These are phyloP conservation scores for Hyphodiscus hymeniophilus DNA, from an alignment of 495 filamentous ascomycete genomes.

Conservation along the genomic window DNA sequence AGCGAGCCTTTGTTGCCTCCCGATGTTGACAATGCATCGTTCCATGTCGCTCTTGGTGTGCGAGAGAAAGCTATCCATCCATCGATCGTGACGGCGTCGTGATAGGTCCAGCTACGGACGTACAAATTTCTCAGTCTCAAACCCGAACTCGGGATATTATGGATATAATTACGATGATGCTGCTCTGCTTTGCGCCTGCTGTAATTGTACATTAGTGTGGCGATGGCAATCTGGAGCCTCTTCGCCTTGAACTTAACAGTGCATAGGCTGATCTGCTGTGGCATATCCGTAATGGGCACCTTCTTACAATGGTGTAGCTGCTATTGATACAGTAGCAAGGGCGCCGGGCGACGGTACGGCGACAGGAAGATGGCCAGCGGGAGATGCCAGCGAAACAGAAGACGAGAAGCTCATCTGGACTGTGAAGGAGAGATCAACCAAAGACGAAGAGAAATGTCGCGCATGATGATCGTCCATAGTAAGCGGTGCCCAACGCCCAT, in stretches of 20 bases:
- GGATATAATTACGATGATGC: too few relatives aligned
- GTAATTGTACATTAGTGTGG: constrained; percentile 1
- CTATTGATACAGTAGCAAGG: neutral
- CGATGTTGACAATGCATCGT: too few relatives aligned
- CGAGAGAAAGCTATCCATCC: too few relatives aligned
- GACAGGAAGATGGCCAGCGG: neutral
- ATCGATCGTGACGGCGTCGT: too few relatives aligned
- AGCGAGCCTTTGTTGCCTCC: too few relatives aligned
- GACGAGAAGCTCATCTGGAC: too few relatives aligned
- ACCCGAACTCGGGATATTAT: too few relatives aligned
- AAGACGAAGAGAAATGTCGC: constrained; percentile 10
- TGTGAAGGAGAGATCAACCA: neutral
- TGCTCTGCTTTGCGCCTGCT: too few relatives aligned
- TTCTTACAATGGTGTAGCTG: constrained; percentile 17
- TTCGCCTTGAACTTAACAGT: neutral
- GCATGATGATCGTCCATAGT: constrained; percentile 3
- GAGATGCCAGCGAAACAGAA: neutral
- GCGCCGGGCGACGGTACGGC: neutral
- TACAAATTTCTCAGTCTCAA: too few relatives aligned
- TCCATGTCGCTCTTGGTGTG: too few relatives aligned
- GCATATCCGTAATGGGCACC: constrained; percentile 16
- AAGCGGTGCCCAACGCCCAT: neutral
- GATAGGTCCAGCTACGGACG: too few relatives aligned
- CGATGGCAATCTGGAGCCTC: neutral
- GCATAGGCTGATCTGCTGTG: constrained; percentile 14